Evolutionary conservation across 495 filamentous ascomycete genomes (phyloP).

Genomic region (Aspergillus taichungensis): DNA sequence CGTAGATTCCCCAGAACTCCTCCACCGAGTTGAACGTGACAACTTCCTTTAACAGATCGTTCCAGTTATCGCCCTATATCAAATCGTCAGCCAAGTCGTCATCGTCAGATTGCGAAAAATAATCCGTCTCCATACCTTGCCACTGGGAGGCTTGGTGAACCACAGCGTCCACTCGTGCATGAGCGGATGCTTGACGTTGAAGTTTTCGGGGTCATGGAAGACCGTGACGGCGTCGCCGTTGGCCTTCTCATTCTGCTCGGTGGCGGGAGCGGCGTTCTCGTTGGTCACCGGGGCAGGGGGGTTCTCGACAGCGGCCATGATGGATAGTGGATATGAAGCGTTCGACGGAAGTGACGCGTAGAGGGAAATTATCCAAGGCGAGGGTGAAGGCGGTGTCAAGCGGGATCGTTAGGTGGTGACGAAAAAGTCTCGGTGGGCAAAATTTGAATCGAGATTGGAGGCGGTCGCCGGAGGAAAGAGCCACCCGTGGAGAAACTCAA

Average conservation of each 20-base stretch:
- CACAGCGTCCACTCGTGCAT: slow-evolving; percentile 96
- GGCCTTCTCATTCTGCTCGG: slow-evolving; percentile 20
- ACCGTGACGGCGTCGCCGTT: slow-evolving; percentile 67
- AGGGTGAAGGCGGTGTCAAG: slow-evolving; percentile 12
- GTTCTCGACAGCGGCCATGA: slow-evolving; percentile 39
- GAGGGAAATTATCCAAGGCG: not conserved
- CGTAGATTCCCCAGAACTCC: slow-evolving; percentile 99
- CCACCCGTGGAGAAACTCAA: slow-evolving; percentile 9
- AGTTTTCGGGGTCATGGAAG: slow-evolving; percentile 95
- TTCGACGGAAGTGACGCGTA: slow-evolving; percentile 3
- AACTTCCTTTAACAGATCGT: slow-evolving; percentile 93
- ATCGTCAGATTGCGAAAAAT: not conserved
- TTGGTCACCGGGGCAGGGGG: slow-evolving; percentile 28
- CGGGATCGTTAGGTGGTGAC: slow-evolving; percentile 16
- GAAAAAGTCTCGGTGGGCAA: slow-evolving; percentile 23
- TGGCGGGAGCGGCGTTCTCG: slow-evolving; percentile 33
- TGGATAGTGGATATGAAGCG: slow-evolving; percentile 8
- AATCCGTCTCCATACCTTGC: slow-evolving; percentile 58
- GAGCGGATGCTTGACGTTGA: slow-evolving; percentile 96
- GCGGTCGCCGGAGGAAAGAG: slow-evolving; percentile 20
- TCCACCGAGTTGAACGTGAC: slow-evolving; percentile 98
- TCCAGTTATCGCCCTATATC: slow-evolving; percentile 89
- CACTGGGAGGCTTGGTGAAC: slow-evolving; percentile 98
- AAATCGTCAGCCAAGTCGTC: not conserved
- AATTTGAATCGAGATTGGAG: slow-evolving; percentile 11